Conservation (phyloP, 192 early-diverging fungal genomes). For the Spizellomyces sp. region DNA sequence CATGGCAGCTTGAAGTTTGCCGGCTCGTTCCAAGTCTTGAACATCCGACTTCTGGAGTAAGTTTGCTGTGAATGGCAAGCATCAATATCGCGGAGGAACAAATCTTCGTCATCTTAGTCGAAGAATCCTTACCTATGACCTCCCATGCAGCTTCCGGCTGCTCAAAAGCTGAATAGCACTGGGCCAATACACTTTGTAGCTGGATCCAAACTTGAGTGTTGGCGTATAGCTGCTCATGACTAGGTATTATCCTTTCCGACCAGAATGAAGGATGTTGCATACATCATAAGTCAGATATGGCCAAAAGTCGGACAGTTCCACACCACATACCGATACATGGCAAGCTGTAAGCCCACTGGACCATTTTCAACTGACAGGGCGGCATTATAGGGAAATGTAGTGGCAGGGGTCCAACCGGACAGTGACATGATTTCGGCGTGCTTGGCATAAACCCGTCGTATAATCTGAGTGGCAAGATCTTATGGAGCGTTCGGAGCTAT, state of each 20-base stretch:
- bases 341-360: constrained; percentile 10
- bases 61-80: neutral
- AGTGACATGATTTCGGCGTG: neutral
- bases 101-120: neutral
- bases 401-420: neutral
- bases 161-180: constrained; percentile 18
- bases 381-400: neutral
- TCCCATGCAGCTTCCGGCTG: constrained; percentile 6
- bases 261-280: neutral
- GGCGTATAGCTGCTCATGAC: neutral
- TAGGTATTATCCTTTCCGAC: neutral
- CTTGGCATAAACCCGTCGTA: neutral
- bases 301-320: neutral
- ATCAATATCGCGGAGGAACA: too few species aligned
- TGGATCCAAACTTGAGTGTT: constrained; percentile 16
- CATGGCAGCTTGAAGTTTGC: constrained; percentile 1
- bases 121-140: constrained; percentile 1
- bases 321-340: constrained; percentile 13
- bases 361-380: neutral
- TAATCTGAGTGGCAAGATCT: neutral
- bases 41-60: constrained; percentile 5
- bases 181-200: neutral
- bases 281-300: neutral
- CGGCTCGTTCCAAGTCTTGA: neutral
- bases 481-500: neutral